phyloP scores from a whole-genome alignment of 2,329 filamentous ascomycete species.

The Cytospora schulzeri region DNA sequence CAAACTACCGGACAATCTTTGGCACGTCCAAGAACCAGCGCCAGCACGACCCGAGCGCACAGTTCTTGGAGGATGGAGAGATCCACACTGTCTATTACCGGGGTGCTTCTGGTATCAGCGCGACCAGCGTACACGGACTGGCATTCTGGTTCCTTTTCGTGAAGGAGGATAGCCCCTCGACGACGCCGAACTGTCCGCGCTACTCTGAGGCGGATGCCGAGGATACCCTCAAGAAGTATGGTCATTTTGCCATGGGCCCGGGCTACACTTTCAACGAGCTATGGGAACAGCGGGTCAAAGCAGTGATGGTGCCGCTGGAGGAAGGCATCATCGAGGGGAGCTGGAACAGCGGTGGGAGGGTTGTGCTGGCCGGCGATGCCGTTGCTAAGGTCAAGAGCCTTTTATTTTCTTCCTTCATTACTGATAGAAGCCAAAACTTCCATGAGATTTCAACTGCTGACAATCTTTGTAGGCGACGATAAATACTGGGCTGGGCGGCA shows the following conservation, averaged over 20 bases:
- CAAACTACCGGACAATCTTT: constrained; percentile 21
- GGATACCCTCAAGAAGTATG: constrained; percentile 23
- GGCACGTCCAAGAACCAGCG: constrained; percentile 19
- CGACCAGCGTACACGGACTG: constrained; percentile 6
- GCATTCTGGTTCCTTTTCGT: constrained; percentile 28
- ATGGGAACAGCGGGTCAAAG: constrained; percentile 25
- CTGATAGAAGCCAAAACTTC: neutral
- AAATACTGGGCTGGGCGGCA: constrained; percentile 27
- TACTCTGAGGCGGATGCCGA: constrained; percentile 27
- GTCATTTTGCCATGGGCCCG: constrained; percentile 27
- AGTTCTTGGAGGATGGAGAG: constrained; percentile 6
- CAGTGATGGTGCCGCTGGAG: constrained; percentile 28
- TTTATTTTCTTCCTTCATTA: too few relatives aligned
- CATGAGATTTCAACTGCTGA: neutral
- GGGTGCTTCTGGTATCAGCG: constrained; percentile 18
- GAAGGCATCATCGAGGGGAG: constrained; percentile 27
- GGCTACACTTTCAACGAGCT: constrained; percentile 31
- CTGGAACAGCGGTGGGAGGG: constrained; percentile 29
- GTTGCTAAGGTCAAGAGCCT: constrained; percentile 2
- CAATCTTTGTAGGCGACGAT: constrained; percentile 21
- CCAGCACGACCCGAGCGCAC: neutral
- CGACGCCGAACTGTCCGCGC: constrained; percentile 21
- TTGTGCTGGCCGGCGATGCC: constrained; percentile 27
- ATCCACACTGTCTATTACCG: constrained; percentile 27
- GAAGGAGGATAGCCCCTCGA: constrained; percentile 15